Evolutionary conservation across 139 green algal genomes (phyloP).

Genomic region (Trebouxia sp.): DNA sequence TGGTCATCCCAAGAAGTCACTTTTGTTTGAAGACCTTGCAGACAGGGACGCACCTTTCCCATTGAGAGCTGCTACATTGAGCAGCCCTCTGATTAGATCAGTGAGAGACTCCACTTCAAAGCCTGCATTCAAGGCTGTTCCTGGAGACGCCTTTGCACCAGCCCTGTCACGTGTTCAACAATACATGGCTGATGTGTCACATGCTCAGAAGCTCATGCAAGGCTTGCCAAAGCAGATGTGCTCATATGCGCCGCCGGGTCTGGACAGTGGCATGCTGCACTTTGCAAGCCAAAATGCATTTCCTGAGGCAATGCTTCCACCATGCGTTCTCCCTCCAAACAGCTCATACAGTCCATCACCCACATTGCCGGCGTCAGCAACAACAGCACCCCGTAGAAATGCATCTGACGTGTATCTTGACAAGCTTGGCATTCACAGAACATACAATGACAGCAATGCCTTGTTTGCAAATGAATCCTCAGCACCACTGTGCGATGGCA

Average conservation of each 20-base stretch:
- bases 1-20: neutral
- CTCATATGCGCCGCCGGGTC: neutral
- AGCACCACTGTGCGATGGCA: neutral
- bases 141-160: neutral
- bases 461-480: neutral
- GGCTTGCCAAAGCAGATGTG: neutral
- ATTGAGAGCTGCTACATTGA: no score
- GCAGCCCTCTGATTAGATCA: neutral
- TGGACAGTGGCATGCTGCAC: neutral
- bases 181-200: no score
- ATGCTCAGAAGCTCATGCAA: neutral
- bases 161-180: neutral
- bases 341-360: no score
- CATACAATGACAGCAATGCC: no score
- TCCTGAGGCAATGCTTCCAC: neutral
- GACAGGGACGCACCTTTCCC: no score
- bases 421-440: no score
- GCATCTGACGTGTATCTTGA: no score
- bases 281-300: neutral
- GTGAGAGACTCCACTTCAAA: neutral
- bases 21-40: neutral
- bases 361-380: no score
- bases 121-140: neutral
- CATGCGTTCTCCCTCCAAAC: no score
- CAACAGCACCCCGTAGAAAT: no score